Evolutionary conservation across 2,329 filamentous ascomycete species (phyloP).

Genomic region (Calonectria leucothoes): DNA sequence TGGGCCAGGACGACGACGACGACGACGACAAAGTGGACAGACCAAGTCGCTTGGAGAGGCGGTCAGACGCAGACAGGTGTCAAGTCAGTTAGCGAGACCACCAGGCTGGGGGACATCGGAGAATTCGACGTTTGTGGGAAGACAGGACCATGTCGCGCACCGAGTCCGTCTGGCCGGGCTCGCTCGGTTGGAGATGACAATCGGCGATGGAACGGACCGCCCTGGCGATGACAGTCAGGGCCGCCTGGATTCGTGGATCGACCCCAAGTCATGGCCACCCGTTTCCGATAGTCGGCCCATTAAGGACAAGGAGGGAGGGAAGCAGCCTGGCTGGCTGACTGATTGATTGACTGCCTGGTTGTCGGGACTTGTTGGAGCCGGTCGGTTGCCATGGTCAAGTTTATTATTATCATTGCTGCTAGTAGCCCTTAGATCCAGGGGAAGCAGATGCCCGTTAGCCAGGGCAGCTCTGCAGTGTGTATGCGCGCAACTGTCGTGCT

Average conservation of each 20-base stretch:
- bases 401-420: no score
- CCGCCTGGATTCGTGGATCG: slow-evolving; percentile 13
- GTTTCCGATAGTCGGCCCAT: neutral
- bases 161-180: neutral
- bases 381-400: neutral
- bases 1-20: neutral
- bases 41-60: neutral
- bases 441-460: neutral
- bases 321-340: neutral
- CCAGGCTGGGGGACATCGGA: slow-evolving; percentile 5
- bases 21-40: neutral
- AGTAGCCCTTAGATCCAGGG: neutral
- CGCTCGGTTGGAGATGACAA: slow-evolving; percentile 14
- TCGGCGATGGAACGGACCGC: slow-evolving; percentile 33
- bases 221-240: slow-evolving; percentile 20
- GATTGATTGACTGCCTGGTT: no score
- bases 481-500: neutral
- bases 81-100: neutral
- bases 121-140: neutral
- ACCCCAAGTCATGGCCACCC: neutral
- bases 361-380: neutral
- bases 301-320: neutral
- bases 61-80: slow-evolving; percentile 13
- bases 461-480: neutral
- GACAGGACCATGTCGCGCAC: slow-evolving; percentile 8